Conservation (phyloP, 805 yeast species). For the Metschnikowia orientalis region DNA sequence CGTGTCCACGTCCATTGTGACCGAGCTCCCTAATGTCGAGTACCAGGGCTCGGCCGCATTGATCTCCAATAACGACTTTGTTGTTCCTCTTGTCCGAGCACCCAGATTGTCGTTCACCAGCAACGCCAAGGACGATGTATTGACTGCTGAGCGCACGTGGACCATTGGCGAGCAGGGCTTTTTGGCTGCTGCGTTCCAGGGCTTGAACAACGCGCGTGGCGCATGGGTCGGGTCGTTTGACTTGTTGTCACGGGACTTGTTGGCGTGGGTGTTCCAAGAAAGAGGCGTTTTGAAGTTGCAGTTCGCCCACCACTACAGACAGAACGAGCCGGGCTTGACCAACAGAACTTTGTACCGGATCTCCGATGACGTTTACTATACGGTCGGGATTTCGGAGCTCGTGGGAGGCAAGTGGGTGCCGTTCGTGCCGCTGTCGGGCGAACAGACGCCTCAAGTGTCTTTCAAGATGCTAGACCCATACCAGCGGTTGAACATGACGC, state of each 20-base stretch:
- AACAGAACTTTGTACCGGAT: slow-evolving; percentile 55
- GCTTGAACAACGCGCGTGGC: slow-evolving; percentile 70
- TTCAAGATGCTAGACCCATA: slow-evolving; percentile 93
- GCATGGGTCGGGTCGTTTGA: slow-evolving; percentile 74
- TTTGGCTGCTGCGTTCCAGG: slow-evolving; percentile 74
- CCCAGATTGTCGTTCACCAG: slow-evolving; percentile 59
- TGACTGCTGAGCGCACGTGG: slow-evolving; percentile 56
- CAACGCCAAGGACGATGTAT: slow-evolving; percentile 40
- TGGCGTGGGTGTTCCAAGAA: slow-evolving; percentile 70
- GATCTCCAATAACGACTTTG: slow-evolving; percentile 60
- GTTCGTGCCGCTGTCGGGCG: slow-evolving; percentile 33
- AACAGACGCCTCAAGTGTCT: slow-evolving; percentile 71
- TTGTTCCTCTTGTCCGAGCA: slow-evolving; percentile 68
- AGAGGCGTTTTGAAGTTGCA: slow-evolving; percentile 57
- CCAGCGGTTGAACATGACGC: slow-evolving; percentile 66
- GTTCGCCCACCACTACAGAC: slow-evolving; percentile 51
- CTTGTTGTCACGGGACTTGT: slow-evolving; percentile 38
- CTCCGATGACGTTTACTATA: slow-evolving; percentile 62
- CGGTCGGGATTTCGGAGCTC: slow-evolving; percentile 46
- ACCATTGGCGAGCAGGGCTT: slow-evolving; percentile 76
- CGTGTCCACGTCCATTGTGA: slow-evolving; percentile 18
- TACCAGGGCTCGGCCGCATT: slow-evolving; percentile 62
- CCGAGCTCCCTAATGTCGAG: slow-evolving; percentile 12
- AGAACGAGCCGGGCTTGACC: slow-evolving; percentile 38
- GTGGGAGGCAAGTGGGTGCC: slow-evolving; percentile 63